Conservation (phyloP, 106 monocot genomes). For the Allium sativum region DNA sequence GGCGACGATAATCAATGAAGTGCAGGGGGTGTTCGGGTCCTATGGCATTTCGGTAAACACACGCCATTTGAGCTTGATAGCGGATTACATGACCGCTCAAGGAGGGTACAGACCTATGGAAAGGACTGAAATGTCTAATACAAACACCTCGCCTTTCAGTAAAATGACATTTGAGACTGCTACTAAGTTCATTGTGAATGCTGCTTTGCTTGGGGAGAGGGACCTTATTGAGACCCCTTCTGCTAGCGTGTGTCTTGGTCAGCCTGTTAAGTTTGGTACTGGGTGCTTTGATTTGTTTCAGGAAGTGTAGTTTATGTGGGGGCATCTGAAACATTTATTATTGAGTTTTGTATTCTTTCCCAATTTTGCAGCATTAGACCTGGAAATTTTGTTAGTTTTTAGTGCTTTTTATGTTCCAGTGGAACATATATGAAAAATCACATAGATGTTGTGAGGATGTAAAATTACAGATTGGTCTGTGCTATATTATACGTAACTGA, state of each 20-base stretch:
- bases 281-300: constrained; percentile 76
- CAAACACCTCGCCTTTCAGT: constrained; percentile 64
- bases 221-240: constrained; percentile 71
- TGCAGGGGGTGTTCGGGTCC: constrained; percentile 46
- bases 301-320: constrained; percentile 20
- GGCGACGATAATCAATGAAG: constrained; percentile 69
- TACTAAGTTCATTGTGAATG: constrained; percentile 52
- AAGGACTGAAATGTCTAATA: constrained; percentile 41
- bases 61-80: constrained; percentile 67
- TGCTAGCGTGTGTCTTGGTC: constrained; percentile 71
- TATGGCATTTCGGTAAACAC: constrained; percentile 69
- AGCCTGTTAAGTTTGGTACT: constrained; percentile 79
- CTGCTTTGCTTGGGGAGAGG: constrained; percentile 64
- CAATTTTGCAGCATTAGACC: no score
- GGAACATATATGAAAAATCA: no score
- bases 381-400: no score
- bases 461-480: no score
- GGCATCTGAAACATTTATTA: no score
- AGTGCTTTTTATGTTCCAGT: no score
- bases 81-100: constrained; percentile 76
- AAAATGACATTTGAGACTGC: constrained; percentile 94
- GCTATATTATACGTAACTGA: no score
- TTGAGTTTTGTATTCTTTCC: no score
- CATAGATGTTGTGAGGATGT: no score
- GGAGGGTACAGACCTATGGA: constrained; percentile 81